Percentiles rank a stretch among this genome's conserved stretches.
Conservation (phyloP, 2,329 filamentous ascomycete species). For the Chaetomium sp. region DNA sequence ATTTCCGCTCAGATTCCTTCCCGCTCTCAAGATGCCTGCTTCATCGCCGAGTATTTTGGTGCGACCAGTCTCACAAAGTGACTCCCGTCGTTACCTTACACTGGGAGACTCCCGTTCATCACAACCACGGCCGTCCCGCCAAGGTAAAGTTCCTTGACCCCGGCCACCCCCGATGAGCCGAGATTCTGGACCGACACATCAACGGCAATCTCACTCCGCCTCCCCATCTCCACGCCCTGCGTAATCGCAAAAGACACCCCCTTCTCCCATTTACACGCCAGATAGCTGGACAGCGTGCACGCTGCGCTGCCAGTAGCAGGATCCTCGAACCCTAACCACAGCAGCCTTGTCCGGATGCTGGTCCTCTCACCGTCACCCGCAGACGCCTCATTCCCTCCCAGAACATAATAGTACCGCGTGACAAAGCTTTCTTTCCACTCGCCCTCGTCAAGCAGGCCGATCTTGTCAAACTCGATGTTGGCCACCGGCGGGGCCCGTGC, state of each 20-base stretch:
- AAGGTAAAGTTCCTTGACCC: slow-evolving; percentile 37
- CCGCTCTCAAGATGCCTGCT: too few species aligned
- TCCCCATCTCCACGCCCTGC: slow-evolving; percentile 70
- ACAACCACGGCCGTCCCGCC: slow-evolving; percentile 39
- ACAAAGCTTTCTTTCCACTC: slow-evolving; percentile 57
- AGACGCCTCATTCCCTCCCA: slow-evolving; percentile 34
- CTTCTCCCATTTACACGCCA: slow-evolving; percentile 47
- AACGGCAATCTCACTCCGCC: slow-evolving; percentile 55
- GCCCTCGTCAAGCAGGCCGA: slow-evolving; percentile 52
- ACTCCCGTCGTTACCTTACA: slow-evolving; percentile 18
- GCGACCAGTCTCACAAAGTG: too few species aligned
- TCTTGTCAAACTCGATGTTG: slow-evolving; percentile 40
- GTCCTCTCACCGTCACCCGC: slow-evolving; percentile 22
- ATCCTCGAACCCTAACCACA: slow-evolving; percentile 56
- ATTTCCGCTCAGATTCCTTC: too few species aligned
- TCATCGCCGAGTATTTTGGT: too few species aligned
- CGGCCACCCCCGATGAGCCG: slow-evolving; percentile 10
- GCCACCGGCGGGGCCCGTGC: slow-evolving; percentile 42
- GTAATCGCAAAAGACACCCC: slow-evolving; percentile 54
- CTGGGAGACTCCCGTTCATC: slow-evolving; percentile 36
- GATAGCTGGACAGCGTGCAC: slow-evolving; percentile 56
- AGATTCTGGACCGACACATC: slow-evolving; percentile 40
- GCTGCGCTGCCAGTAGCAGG: slow-evolving; percentile 66
- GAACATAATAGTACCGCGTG: slow-evolving; percentile 62
- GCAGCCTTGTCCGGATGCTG: slow-evolving; percentile 61